Evolutionary conservation across 352 stramenopile species (phyloP).

Genomic region (Pythium dissimile): DNA sequence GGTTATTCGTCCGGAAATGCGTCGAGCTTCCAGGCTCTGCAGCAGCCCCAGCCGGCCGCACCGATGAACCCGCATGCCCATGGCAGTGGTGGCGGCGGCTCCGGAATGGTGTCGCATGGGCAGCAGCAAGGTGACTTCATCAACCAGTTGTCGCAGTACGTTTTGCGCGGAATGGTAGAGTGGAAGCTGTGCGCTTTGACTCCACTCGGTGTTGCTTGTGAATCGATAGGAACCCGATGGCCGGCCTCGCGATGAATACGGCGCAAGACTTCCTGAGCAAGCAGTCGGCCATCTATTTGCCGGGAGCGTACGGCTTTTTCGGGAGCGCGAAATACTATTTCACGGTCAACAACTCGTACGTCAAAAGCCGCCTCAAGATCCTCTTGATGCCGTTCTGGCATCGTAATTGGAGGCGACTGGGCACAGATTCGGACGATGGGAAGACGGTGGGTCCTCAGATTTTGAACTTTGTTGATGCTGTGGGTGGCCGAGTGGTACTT

Average conservation of each 20-base stretch:
- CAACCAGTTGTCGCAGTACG: conserved; percentile 41
- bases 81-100: not conserved
- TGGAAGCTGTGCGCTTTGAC: too few species aligned
- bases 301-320: conserved; percentile 73
- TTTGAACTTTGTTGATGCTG: not conserved
- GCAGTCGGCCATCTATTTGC: conserved; percentile 78
- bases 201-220: too few species aligned
- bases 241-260: conserved; percentile 80
- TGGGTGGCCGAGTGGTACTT: not conserved
- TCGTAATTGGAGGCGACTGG: conserved; percentile 83
- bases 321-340: conserved; percentile 89
- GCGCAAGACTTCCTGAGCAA: conserved; percentile 81
- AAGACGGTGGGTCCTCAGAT: conserved; percentile 37
- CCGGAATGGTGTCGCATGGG: too few species aligned
- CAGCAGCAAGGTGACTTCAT: conserved; percentile 62
- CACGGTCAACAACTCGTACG: conserved; percentile 89
- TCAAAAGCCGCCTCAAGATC: conserved; percentile 85
- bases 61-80: conserved; percentile 5
- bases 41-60: not conserved
- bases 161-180: not conserved
- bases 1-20: conserved; percentile 2
- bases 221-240: conserved; percentile 73
- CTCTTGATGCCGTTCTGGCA: conserved; percentile 85
- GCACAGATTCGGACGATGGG: conserved; percentile 49
- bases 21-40: conserved; percentile 11